Evolutionary conservation across 176 grass and related monocot genomes (phyloP).

Genomic region (Saccharum spontaneum): DNA sequence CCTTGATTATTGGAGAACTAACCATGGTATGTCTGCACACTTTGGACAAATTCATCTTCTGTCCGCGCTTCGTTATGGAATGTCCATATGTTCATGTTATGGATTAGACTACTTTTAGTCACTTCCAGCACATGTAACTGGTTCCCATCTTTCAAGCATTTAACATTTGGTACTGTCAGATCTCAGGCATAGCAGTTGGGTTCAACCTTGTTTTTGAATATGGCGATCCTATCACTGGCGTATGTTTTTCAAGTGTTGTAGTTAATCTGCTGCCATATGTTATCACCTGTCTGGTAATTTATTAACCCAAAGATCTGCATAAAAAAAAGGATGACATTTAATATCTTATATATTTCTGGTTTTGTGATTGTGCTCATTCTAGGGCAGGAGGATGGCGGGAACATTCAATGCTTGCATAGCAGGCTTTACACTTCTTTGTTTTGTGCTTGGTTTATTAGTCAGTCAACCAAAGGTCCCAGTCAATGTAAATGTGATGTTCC

Average conservation of each 20-base stretch:
- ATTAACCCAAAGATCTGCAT: background rate
- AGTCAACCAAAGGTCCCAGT: constrained; percentile 73
- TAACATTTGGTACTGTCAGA: constrained; percentile 43
- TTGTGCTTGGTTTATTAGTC: constrained; percentile 70
- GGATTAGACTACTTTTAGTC: background rate
- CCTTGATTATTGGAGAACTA: constrained; percentile 60
- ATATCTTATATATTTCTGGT: constrained; percentile 17
- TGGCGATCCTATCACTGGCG: constrained; percentile 42
- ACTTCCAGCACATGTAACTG: background rate
- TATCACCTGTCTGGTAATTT: constrained; percentile 55
- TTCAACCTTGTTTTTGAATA: constrained; percentile 58
- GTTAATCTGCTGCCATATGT: constrained; percentile 53
- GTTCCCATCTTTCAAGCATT: background rate
- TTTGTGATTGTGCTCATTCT: constrained; percentile 20
- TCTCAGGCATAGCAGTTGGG: constrained; percentile 66
- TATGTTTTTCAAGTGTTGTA: constrained; percentile 48
- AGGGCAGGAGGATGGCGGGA: constrained; percentile 54
- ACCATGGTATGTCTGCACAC: constrained; percentile 52
- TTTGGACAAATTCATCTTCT: background rate
- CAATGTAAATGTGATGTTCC: constrained; percentile 64
- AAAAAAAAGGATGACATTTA: background rate
- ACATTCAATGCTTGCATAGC: constrained; percentile 50
- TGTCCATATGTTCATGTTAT: background rate
- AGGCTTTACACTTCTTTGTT: constrained; percentile 63
- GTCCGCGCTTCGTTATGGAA: background rate